Evolutionary conservation across 345 rosid species (phyloP), one percentile per base, ranked within the genome.

Genomic region (Carallia pectinifolia): DNA sequence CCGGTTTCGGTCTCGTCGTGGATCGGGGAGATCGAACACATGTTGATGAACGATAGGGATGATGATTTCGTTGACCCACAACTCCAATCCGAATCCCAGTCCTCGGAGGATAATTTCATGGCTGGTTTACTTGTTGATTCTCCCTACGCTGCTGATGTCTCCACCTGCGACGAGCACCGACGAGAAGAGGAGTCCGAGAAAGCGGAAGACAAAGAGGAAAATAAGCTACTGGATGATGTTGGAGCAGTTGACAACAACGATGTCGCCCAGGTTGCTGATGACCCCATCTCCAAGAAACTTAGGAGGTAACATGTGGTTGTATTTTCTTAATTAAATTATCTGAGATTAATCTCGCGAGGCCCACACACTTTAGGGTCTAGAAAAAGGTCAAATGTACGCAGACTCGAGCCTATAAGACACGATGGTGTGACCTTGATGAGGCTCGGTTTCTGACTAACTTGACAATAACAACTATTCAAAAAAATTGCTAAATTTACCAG

Each of bases 21-120:
- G 87, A 76, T 85, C 50, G 82, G 71, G 52, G 82, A 84, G 60
- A 71, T 90, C 31, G 90, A 88, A 80, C 74, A 30, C 62, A 33
- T 74, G 16, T 50, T 90, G 74, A 88, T 90, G 89, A 65, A 71
- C 2, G 90, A 88, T 31, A 80, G 74, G 17, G 77, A 77, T 27
- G 64, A 55, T 40, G 76, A 27, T 0, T 69, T 53, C n/a, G 72
- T 55, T 12, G 62, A 44, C 16, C 50, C 17, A 12, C 50, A 44
- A 44, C 4, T 15, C 50, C 50, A 44, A 44, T 33, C 34, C 5
- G 55, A 53, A 15, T 19, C 6, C 17, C 83, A 67, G 34, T 47
- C 79, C 37, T 62, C 65, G 47, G 76, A 76, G 47, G 74, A 79
- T 33, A 73, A 78, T 48, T 85, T 86, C 61, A 64, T 84, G 44